These are phyloP conservation scores for Dendrostoma leiphaemia DNA, from an alignment of 2,329 filamentous ascomycete genomes.

Conservation along the genomic window DNA sequence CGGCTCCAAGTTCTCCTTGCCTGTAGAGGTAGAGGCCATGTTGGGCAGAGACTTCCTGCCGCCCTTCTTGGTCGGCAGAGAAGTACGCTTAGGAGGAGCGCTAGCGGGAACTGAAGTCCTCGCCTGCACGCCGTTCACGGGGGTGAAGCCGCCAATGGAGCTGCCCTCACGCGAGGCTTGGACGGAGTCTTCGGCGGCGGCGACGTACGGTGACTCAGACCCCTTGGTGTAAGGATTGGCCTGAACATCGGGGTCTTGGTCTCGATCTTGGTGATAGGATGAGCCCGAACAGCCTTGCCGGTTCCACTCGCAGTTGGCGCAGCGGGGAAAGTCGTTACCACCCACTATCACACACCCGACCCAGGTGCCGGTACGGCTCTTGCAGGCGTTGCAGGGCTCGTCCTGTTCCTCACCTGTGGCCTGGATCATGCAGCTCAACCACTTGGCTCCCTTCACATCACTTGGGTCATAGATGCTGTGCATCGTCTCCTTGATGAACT, in stretches of 20 bases:
- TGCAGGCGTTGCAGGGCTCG: conserved; percentile 39
- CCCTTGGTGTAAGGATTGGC: not conserved
- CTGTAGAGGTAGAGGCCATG: conserved; percentile 5
- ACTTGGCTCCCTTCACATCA: conserved; percentile 43
- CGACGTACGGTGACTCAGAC: not conserved
- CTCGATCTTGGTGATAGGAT: conserved; percentile 15
- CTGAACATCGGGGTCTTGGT: conserved; percentile 7
- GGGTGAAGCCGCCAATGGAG: conserved; percentile 21
- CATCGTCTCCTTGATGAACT: conserved; percentile 38
- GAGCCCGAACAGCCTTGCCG: conserved; percentile 24
- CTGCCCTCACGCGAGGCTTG: conserved; percentile 11
- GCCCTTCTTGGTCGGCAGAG: conserved; percentile 13
- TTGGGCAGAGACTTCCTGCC: conserved; percentile 15
- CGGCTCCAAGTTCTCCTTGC: conserved; percentile 6
- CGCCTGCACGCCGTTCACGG: conserved; percentile 20
- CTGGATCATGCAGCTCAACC: conserved; percentile 49
- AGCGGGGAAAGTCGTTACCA: conserved; percentile 41
- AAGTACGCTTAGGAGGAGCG: conserved; percentile 11
- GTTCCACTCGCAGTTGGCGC: conserved; percentile 53
- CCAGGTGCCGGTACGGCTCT: conserved; percentile 42
- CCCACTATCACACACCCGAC: conserved; percentile 43
- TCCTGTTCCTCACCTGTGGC: conserved; percentile 43
- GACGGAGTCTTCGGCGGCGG: conserved; percentile 4
- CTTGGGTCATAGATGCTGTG: conserved; percentile 39
- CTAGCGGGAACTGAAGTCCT: not conserved